Conservation (phyloP, 305 asterid genomes). For the Lippia alba region DNA sequence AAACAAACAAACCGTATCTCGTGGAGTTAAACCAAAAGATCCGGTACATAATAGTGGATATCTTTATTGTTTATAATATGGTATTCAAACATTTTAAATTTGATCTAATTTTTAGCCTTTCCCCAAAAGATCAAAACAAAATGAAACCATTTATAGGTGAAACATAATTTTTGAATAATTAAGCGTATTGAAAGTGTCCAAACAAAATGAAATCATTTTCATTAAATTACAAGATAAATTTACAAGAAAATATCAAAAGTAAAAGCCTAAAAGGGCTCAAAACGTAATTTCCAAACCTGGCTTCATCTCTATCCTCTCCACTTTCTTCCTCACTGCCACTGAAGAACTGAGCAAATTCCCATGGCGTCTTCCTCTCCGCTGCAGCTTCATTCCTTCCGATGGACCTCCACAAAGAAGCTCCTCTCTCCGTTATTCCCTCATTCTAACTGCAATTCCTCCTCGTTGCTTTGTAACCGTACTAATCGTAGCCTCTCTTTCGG, state of each 20-base stretch:
- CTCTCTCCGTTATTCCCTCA: conserved; percentile 11
- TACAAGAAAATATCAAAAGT: background rate
- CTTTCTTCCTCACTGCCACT: background rate
- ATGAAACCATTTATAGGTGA: no score
- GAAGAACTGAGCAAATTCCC: conserved; percentile 19
- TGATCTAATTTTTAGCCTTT: no score
- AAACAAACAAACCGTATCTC: no score
- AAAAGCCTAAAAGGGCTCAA: background rate
- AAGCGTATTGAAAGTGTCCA: no score
- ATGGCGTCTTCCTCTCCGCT: conserved; percentile 56
- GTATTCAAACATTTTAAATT: no score
- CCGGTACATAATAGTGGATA: no score
- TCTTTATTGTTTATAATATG: no score
- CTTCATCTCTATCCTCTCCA: conserved; percentile 13
- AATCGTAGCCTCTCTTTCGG: conserved; percentile 34
- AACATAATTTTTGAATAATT: no score
- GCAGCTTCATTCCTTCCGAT: conserved; percentile 43
- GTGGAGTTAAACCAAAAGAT: no score
- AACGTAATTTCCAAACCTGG: background rate
- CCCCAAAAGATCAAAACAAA: no score
- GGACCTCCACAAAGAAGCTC: conserved; percentile 40
- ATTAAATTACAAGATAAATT: no score
- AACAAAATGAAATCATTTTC: background rate
- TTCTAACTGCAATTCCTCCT: conserved; percentile 27
- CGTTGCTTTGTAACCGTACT: conserved; percentile 19